Evolutionary conservation across 2,329 filamentous ascomycete genomes (phyloP).

Genomic region (Alternaria brassicicola): DNA sequence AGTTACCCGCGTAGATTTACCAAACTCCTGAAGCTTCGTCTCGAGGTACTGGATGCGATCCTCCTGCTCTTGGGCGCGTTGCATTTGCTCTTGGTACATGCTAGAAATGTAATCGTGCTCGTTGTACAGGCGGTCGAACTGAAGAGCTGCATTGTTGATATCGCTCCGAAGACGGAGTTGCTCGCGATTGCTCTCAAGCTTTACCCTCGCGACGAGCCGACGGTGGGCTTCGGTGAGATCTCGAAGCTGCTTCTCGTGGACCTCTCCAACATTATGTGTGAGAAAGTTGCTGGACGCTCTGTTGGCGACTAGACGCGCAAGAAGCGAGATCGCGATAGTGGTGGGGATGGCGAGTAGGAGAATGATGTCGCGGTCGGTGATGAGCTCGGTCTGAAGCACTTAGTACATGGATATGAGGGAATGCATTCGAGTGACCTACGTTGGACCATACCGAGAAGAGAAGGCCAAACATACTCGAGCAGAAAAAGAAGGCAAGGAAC

Average conservation of each 20-base stretch:
- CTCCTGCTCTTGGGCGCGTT: constrained; percentile 29
- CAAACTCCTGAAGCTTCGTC: constrained; percentile 31
- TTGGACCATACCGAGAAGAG: constrained; percentile 5
- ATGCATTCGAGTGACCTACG: not conserved
- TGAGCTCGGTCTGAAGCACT: constrained; percentile 8
- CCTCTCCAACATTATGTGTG: not conserved
- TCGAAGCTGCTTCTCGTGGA: constrained; percentile 10
- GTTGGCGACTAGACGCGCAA: not conserved
- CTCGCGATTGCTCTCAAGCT: constrained; percentile 6
- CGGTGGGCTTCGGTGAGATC: constrained; percentile 17
- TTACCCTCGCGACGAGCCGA: constrained; percentile 9
- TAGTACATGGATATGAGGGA: not conserved
- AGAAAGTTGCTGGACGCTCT: constrained; percentile 8
- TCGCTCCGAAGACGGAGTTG: constrained; percentile 7
- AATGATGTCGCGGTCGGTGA: constrained; percentile 15
- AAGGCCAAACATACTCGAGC: constrained; percentile 13
- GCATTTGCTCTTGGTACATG: constrained; percentile 24
- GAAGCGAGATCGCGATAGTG: not conserved
- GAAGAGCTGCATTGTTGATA: constrained; percentile 3
- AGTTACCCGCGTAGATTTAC: not conserved
- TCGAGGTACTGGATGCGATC: constrained; percentile 41
- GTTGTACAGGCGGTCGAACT: constrained; percentile 15
- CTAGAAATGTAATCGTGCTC: constrained; percentile 22
- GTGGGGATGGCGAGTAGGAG: constrained; percentile 14
- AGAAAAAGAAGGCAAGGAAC: constrained; percentile 16